These are phyloP conservation scores for Penicillium brasilianum DNA, from an alignment of 2,329 filamentous ascomycete genomes.

Conservation along the genomic window DNA sequence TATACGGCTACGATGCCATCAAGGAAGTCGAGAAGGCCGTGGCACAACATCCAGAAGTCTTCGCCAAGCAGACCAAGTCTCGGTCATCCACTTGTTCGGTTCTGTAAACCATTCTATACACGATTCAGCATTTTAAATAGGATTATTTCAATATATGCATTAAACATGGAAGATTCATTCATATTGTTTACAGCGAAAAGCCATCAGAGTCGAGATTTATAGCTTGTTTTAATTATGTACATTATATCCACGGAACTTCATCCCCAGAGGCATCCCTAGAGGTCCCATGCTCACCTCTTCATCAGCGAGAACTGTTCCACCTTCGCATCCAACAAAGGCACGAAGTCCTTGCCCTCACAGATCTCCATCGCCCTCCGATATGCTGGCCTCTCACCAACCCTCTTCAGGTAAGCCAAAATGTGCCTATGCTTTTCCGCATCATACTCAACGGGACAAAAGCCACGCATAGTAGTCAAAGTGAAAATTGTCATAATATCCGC, in stretches of 20 bases:
- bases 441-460: slow-evolving; percentile 23
- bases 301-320: slow-evolving; percentile 20
- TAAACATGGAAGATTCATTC: neutral
- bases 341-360: slow-evolving; percentile 30
- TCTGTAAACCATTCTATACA: slow-evolving; percentile 7
- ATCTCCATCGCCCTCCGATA: slow-evolving; percentile 30
- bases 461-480: slow-evolving; percentile 30
- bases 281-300: slow-evolving; percentile 8
- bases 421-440: slow-evolving; percentile 26
- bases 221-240: neutral
- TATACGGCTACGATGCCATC: slow-evolving; percentile 68
- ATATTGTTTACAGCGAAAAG: neutral
- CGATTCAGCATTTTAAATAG: neutral
- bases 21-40: slow-evolving; percentile 57
- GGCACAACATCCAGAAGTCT: slow-evolving; percentile 28
- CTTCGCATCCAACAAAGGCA: slow-evolving; percentile 24
- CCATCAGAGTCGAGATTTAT: slow-evolving; percentile 8
- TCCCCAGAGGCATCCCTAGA: too few species aligned
- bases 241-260: neutral
- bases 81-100: slow-evolving; percentile 14
- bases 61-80: slow-evolving; percentile 12
- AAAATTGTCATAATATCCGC: slow-evolving; percentile 31
- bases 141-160: neutral
- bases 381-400: slow-evolving; percentile 27
- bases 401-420: slow-evolving; percentile 27